A percentile compares a stretch with the other conserved stretches of the same genome.
Evolutionary conservation across 495 filamentous ascomycete genomes (phyloP).

Genomic region (Neurospora africana): DNA sequence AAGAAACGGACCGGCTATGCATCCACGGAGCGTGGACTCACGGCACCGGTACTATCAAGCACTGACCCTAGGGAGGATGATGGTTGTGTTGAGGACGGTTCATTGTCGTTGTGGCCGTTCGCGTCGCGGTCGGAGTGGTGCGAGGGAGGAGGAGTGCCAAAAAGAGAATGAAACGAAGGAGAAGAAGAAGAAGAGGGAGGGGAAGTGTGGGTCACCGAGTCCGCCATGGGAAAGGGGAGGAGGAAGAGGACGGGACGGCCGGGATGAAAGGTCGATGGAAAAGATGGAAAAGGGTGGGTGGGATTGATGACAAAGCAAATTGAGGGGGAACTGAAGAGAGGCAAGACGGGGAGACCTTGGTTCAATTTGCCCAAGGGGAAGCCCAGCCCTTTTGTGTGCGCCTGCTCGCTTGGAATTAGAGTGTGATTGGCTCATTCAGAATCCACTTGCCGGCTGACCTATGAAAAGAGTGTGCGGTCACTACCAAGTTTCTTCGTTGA

Average conservation of each 20-base stretch:
- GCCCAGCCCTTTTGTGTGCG: neutral
- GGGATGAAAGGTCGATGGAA: neutral
- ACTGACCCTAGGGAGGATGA: constrained; percentile 2
- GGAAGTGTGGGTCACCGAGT: neutral
- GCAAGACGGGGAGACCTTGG: neutral
- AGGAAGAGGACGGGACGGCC: neutral
- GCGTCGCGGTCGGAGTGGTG: neutral
- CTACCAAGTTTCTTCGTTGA: neutral
- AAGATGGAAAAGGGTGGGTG: neutral
- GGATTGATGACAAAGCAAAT: neutral
- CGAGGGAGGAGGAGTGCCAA: neutral
- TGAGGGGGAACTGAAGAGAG: neutral
- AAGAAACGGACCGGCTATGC: constrained; percentile 5
- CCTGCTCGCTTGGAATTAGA: neutral
- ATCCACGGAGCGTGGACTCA: constrained; percentile 4
- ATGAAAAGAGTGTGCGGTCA: neutral
- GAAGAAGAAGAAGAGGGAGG: neutral
- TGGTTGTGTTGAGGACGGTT: neutral
- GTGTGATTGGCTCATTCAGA: neutral
- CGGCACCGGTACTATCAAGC: constrained; percentile 5
- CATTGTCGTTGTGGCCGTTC: neutral
- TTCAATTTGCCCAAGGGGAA: neutral
- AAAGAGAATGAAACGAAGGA: neutral
- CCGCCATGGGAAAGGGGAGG: neutral
- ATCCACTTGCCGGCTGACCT: neutral